A percentile compares a stretch with the other conserved stretches of the same genome.
Conservation (phyloP, 2,329 filamentous ascomycete species). For the Monosporascus sp. region DNA sequence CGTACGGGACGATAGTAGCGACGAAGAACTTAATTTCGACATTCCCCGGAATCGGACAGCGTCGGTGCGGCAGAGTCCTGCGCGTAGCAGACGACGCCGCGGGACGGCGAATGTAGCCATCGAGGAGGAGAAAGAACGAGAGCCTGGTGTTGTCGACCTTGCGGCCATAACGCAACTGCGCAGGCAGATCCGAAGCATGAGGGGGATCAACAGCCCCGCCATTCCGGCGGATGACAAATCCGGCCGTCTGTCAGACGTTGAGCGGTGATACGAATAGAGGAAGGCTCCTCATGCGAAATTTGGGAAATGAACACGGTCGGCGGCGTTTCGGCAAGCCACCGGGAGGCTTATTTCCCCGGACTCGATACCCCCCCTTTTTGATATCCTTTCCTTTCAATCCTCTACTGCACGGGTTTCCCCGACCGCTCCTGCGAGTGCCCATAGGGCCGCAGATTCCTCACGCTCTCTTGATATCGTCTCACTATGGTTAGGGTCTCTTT, state of each 20-base stretch:
- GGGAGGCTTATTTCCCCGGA: no score
- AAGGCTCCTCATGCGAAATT: no score
- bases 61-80: background rate
- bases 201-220: background rate
- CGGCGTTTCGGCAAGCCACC: no score
- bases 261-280: background rate
- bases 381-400: no score
- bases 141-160: background rate
- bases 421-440: no score
- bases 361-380: no score
- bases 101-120: background rate
- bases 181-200: background rate
- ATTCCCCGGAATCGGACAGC: background rate
- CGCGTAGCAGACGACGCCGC: background rate
- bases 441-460: no score
- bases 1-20: background rate
- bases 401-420: no score
- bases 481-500: no score
- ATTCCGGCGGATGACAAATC: background rate
- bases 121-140: background rate
- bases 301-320: no score
- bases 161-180: background rate
- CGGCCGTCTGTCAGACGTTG: background rate
- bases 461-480: no score
- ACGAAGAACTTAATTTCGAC: background rate